Base-by-base conservation (phyloP, 73 alveolate species). In the Paramecium sonneborni region DNA sequence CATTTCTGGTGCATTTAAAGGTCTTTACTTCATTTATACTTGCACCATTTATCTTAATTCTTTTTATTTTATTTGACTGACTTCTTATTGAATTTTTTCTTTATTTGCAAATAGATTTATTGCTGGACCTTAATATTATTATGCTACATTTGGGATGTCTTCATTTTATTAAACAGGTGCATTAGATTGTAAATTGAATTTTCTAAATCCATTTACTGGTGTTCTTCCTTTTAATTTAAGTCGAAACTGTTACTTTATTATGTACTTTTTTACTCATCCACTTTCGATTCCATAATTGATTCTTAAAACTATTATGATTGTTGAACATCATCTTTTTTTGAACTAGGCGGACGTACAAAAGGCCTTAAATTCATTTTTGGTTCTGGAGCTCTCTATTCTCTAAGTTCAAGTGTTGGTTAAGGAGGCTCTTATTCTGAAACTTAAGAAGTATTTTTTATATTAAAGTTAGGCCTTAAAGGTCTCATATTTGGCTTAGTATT, bases 201-300 rank as follows among this genome's bases (percentile, higher is more conserved):
- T 79, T 34, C 90, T 79, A 79, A 79, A 41, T n/a, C 90, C 90
- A 79, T 79, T 79, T n/a, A 72, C 57, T 32, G 90, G 76, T 20
- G 74, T 79, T 43, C 74, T 79, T 79, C 74, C 76, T 79, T 30
- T 24, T 23, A 46, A 24, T 79, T 9, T 52, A 52, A 52, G 68
- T 52, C 30, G 68, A 52, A 52, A n/a, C 68, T 52, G 68, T 52
- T 46, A 46, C 44, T 35, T 37, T 72, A n/a, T 72, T 35, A 23
- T 18, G 68, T 52, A 30, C 6, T 52, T 41, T 72, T 72, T 21
- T 72, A 38, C 18, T 35, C 58, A 38, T 72, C 57, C 8, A 72
- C 58, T 15, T 72, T 35, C 57, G 38, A 39, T 0, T 79, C 69
- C 39, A 62, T 11, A n/a, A 43, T 28, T 21, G 69, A 44, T 44